Base-by-base conservation (phyloP, 2,329 filamentous ascomycete genomes). In the Thielaviopsis ethacetica region DNA sequence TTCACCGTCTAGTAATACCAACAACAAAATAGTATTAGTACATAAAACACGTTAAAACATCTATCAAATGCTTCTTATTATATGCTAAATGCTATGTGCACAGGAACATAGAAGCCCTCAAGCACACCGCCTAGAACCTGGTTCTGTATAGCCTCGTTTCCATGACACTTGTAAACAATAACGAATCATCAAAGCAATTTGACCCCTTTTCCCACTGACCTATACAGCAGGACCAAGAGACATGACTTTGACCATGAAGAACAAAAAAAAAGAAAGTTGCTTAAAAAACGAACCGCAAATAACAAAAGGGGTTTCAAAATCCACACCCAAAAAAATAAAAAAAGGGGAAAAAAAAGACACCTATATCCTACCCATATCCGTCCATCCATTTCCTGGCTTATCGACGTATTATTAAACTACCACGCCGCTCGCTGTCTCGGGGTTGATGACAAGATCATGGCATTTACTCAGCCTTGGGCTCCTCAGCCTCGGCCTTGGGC, bases 391-490 rank as follows among this genome's bases (percentile, higher is more conserved):
- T 60, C n/a, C n/a, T 53, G 58, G 51, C 44, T 9, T 53, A 41
- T 54, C 13, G 68, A 72, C 9, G 56, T 53, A 56, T 61, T 47
- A 62, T 62, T 62, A 62, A 60, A 56, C 53, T 61, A 59, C 59
- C 59, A 67, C 66, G 65, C 67, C 66, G 10, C 7, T 34, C 66
- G 67, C 64, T 68, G 67, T 66, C 65, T 68, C 68, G 60, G 67
- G 67, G 62, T 66, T 66, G 67, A 66, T 71, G 71, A 68, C 71
- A 69, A 69, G 68, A 70, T 69, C 72, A 70, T 72, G 49, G 52
- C 62, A 62, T 73, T 77, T 81, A 83, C 75, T 82, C 80, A 66
- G 76, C 75, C 83, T 88, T 90, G 67, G 80, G 73, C 78, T 89
- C 88, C 71, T 83, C 80, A 59, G 75, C 68, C 61, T 83, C 80